phyloP scores from a whole-genome alignment of 108 stramenopile genomes.

The Discostella pseudostelligera region DNA sequence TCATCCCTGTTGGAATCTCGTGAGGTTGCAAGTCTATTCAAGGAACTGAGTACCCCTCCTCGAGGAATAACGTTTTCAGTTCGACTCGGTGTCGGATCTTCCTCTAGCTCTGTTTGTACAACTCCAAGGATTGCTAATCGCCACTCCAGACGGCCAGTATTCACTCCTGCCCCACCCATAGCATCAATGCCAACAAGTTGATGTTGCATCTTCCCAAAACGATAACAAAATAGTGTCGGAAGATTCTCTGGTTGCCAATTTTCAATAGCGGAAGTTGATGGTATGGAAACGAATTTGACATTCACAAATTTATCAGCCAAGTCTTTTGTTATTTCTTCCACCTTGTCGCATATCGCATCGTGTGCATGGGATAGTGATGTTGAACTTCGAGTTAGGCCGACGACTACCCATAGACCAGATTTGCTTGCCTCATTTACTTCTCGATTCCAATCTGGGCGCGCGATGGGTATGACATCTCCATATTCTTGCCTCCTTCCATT shows the following conservation, averaged over 20 bases:
- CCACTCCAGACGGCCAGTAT: constrained; percentile 48
- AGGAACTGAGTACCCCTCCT: background rate
- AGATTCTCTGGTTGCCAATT: constrained; percentile 90
- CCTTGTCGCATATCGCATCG: constrained; percentile 42
- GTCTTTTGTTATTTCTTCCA: constrained; percentile 39
- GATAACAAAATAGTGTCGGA: constrained; percentile 91
- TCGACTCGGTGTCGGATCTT: constrained; percentile 27
- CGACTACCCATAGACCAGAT: constrained; percentile 64
- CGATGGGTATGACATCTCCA: constrained; percentile 54
- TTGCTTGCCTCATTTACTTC: constrained; percentile 75
- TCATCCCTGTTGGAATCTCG: constrained; percentile 19
- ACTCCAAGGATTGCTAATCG: constrained; percentile 51
- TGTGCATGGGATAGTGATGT: constrained; percentile 30
- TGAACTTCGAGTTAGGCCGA: constrained; percentile 49
- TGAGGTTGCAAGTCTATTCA: constrained; percentile 10
- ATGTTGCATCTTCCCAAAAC: constrained; percentile 75
- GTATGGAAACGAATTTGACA: constrained; percentile 87
- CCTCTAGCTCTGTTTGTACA: constrained; percentile 45
- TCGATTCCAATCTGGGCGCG: constrained; percentile 64
- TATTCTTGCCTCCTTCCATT: constrained; percentile 24
- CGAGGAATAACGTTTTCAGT: background rate
- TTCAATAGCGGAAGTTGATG: constrained; percentile 77
- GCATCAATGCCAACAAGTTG: constrained; percentile 61
- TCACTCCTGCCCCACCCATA: constrained; percentile 41
- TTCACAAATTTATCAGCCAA: constrained; percentile 39